Base-by-base conservation (phyloP, 106 monocot species). In the Vanilla planifolia region DNA sequence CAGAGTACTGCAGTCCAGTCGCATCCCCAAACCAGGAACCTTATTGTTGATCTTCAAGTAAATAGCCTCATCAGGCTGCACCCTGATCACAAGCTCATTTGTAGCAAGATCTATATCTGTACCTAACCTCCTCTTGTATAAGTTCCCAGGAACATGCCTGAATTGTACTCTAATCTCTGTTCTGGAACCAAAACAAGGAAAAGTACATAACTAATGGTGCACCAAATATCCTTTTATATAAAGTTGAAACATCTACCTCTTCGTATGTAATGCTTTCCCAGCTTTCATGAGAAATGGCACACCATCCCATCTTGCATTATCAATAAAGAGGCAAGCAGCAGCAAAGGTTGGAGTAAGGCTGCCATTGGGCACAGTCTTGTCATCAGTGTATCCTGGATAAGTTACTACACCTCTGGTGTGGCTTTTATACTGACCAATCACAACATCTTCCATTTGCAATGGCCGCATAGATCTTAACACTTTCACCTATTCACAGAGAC, bases 221-320 rank as follows among this genome's bases (percentile, higher is more conserved):
- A n/a, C n/a, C n/a, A n/a, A n/a, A n/a, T n/a, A 52, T 26, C 7
- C 27, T 37, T 14, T 62, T 6, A 29, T 1, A 62, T 29, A 29
- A 62, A 15, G 2, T 26, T 2, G 11, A 51, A 24, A 67, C 6
- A 11, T 41, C 30, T 73, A 89, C 94, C 89, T 26, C 40, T 59
- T 78, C 20, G 63, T 74, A 60, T 95, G 75, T 61, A 95, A 70
- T 29, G 89, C 94, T 64, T 95, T 95, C 17, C 94, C 94, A 29
- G 89, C 89, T 69, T 95, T 95, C 94, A 95, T 86, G 8, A 95
- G 85, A 73, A 93, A 93, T 11, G 88, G 92, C 0, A 95, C 94
- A 15, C 94, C 94, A 53, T 95, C 94, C 94, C 89, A 94, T 68
- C 94, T 80, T 8, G 85, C 89, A 71, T 89, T 94, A 56, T 94